These are phyloP conservation scores for Mariannaea sp. DNA, from an alignment of 2,329 filamentous ascomycete genomes.

Conservation along the genomic window DNA sequence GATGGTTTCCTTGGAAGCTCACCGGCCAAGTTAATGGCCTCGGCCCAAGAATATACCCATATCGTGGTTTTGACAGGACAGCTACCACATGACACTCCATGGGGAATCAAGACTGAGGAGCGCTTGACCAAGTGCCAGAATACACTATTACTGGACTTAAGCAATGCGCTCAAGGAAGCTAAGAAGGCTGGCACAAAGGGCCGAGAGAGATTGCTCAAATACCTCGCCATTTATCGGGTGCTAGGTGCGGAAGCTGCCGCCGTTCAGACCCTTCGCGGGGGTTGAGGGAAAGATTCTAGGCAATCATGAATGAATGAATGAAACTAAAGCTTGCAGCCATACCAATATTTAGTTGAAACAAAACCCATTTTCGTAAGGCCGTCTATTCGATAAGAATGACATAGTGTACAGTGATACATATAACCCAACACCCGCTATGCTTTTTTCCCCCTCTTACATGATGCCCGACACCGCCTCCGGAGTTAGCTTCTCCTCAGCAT, in stretches of 20 bases:
- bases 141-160: constrained; percentile 61
- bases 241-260: constrained; percentile 59
- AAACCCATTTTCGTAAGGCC: constrained; percentile 19
- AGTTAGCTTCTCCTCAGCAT: constrained; percentile 61
- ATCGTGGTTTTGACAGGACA: constrained; percentile 49
- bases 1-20: constrained; percentile 50
- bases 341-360: constrained; percentile 39
- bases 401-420: constrained; percentile 47
- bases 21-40: constrained; percentile 50
- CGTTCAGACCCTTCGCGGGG: constrained; percentile 52
- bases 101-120: constrained; percentile 58
- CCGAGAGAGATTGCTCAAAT: constrained; percentile 53
- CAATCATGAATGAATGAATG: constrained; percentile 26
- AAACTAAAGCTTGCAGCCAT: constrained; percentile 29
- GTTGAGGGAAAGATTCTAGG: constrained; percentile 31
- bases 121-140: constrained; percentile 58
- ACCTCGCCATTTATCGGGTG: constrained; percentile 58
- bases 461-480: constrained; percentile 57
- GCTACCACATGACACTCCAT: constrained; percentile 54
- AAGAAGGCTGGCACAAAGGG: constrained; percentile 50
- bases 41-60: constrained; percentile 53
- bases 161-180: constrained; percentile 53
- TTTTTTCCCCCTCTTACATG: constrained; percentile 50
- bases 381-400: constrained; percentile 38
- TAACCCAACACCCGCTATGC: constrained; percentile 6